Base-by-base conservation (phyloP, 1,139 yeast genomes). In the Magnusiomyces ingens region DNA sequence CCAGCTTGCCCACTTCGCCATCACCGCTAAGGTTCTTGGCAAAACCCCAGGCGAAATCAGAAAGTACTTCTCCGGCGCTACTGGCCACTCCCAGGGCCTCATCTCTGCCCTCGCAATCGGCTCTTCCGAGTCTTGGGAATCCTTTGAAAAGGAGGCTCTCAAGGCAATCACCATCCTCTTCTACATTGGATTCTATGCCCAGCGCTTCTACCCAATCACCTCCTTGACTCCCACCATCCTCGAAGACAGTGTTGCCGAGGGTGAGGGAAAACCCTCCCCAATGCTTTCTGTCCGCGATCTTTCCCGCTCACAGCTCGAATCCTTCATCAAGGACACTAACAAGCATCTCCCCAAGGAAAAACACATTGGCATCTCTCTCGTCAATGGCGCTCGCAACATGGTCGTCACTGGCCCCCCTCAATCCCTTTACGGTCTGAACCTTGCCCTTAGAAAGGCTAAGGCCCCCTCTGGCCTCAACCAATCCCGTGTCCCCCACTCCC, bases 321-420 rank as follows among this genome's bases (percentile, higher is more conserved):
- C 71, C 55, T 89, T 79, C 67, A 88, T 93, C 62, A 85, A 83
- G 59, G 82, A 82, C 71, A 93, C 99, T 57, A 93, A 93, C 75
- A 81, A 85, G 68, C 98, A 91, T 73, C 81, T 93, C 73, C 98
- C 99, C 63, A 74, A 76, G 55, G 96, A 89, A 66, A 89, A 89
- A 73, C 96, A 89, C 68, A 85, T 93, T 66, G 88, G 85, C 57
- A 84, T 93, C 62, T 90, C 98, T 52, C 81, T 93, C 68, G 79
- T 91, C 63, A 93, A 93, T 67, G 99, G 99, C 70, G 96, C 96
- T 49, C 83, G 96, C 75, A 89, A 90, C 72, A 79, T 90, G 75
- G 99, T 93, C 57, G 88, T 93, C 54, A 82, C 95, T 40, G 99
- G 99, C 70, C 99, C 99, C 52, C 98, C 99, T 54, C 96, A 90